These are phyloP conservation scores for Papiliotrema fonsecae DNA, from an alignment of 1,284 basidiomycete genomes.

Conservation along the genomic window DNA sequence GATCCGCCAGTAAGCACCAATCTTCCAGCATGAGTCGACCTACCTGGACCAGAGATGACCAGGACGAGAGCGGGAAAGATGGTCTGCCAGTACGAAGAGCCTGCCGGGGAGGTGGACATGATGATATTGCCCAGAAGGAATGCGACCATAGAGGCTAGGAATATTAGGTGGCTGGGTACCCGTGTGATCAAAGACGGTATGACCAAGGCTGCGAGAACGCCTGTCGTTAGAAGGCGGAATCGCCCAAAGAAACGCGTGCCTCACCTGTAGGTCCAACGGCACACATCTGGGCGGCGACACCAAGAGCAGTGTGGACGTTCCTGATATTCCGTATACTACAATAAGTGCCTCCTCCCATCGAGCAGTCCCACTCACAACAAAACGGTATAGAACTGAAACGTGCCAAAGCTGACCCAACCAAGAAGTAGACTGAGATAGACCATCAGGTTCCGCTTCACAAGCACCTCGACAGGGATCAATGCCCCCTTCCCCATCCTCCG, in stretches of 20 bases:
- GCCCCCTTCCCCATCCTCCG: constrained; percentile 14
- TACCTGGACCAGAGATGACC: constrained; percentile 15
- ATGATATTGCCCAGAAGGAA: constrained; percentile 26
- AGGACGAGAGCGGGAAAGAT: constrained; percentile 16
- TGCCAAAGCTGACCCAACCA: constrained; percentile 35
- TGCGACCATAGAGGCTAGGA: constrained; percentile 25
- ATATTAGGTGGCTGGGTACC: constrained; percentile 19
- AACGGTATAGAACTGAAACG: constrained; percentile 19
- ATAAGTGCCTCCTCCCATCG: not conserved
- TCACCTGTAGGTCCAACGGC: constrained; percentile 15
- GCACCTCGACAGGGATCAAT: constrained; percentile 22
- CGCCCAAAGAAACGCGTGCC: not conserved
- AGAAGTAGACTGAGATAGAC: constrained; percentile 24
- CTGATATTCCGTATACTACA: constrained; percentile 20
- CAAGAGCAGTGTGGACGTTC: constrained; percentile 16
- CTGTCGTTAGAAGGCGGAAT: constrained; percentile 3
- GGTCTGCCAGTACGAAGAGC: constrained; percentile 21
- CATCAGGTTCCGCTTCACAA: constrained; percentile 17
- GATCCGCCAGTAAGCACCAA: constrained; percentile 5
- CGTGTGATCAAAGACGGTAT: constrained; percentile 23
- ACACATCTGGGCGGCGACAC: constrained; percentile 18
- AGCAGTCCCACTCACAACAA: constrained; percentile 14
- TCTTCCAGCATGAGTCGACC: not conserved
- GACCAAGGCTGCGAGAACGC: constrained; percentile 20
- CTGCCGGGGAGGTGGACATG: constrained; percentile 12